Evolutionary conservation across 805 yeast species (phyloP).

Genomic region (Teunomyces kruisii): DNA sequence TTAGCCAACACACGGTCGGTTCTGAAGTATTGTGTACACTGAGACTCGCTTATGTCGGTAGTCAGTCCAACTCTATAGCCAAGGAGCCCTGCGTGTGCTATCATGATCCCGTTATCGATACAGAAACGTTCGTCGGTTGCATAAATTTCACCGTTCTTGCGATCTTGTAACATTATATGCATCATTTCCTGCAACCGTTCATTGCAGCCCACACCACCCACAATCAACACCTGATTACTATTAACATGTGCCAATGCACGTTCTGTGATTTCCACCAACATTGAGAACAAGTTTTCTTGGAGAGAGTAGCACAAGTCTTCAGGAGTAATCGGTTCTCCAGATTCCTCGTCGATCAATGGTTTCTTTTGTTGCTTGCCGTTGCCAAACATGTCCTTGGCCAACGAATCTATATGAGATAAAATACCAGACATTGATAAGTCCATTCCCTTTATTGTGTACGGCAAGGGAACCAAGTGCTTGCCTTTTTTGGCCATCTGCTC

Average conservation of each 20-base stretch:
- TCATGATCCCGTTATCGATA: slow-evolving; percentile 98
- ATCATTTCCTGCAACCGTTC: slow-evolving; percentile 92
- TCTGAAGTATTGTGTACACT: slow-evolving; percentile 89
- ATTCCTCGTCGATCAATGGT: slow-evolving; percentile 37
- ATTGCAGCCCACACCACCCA: slow-evolving; percentile 98
- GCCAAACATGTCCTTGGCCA: slow-evolving; percentile 72
- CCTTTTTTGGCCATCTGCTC: slow-evolving; percentile 87
- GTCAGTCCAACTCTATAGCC: slow-evolving; percentile 81
- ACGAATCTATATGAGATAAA: slow-evolving; percentile 74
- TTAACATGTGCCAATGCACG: slow-evolving; percentile 98
- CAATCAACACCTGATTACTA: slow-evolving; percentile 84
- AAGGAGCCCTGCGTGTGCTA: slow-evolving; percentile 94
- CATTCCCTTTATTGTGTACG: slow-evolving; percentile 99
- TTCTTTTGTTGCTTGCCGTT: slow-evolving; percentile 28
- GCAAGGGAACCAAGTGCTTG: slow-evolving; percentile 65
- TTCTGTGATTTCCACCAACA: slow-evolving; percentile 97
- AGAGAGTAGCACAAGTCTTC: slow-evolving; percentile 91
- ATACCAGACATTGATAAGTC: slow-evolving; percentile 96
- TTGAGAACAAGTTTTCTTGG: slow-evolving; percentile 90
- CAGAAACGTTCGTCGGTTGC: slow-evolving; percentile 98
- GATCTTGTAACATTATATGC: slow-evolving; percentile 88
- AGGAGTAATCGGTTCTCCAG: slow-evolving; percentile 59
- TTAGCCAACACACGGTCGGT: slow-evolving; percentile 90
- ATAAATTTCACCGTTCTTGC: slow-evolving; percentile 77
- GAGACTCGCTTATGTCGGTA: slow-evolving; percentile 61